Evolutionary conservation across 106 monocot species (phyloP).

Genomic region (Dendrobium nobile): DNA sequence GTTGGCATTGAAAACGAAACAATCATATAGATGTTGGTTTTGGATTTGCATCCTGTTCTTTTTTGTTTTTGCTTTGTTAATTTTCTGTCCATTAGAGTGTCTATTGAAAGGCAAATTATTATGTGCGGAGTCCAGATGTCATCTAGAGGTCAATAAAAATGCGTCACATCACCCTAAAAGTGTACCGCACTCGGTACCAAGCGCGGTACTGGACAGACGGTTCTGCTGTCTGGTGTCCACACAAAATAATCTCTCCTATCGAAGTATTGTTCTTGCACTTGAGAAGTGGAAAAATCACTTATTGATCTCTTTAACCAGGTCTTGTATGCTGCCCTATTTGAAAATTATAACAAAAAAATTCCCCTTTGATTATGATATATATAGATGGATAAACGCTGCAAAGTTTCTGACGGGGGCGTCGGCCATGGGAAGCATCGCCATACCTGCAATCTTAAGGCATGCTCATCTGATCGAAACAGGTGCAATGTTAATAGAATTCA

Average conservation of each 20-base stretch:
- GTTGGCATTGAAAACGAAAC: too few species aligned
- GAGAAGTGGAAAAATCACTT: background rate
- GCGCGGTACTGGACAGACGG: too few species aligned
- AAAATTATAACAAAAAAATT: background rate
- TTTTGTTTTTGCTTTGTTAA: background rate
- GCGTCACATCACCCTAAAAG: too few species aligned
- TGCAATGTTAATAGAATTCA: conserved; percentile 93
- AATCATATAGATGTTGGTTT: too few species aligned
- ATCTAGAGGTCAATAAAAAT: too few species aligned
- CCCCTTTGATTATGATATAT: background rate
- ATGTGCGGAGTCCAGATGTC: too few species aligned
- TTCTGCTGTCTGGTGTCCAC: too few species aligned
- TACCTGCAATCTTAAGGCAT: conserved; percentile 80
- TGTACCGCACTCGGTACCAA: too few species aligned
- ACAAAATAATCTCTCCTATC: too few species aligned
- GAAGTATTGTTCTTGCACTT: background rate
- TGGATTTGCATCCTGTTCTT: background rate
- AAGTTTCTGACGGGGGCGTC: conserved; percentile 95
- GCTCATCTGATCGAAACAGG: conserved; percentile 81
- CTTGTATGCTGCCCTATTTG: background rate
- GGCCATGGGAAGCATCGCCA: conserved; percentile 82
- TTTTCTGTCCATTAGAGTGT: background rate
- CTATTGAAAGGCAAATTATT: background rate
- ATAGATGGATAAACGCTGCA: conserved; percentile 81
- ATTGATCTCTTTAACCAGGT: background rate